Evolutionary conservation across 1,284 basidiomycete species (phyloP), one percentile per base, ranked within the genome.

Genomic region (Cryptococcus deneoformans): DNA sequence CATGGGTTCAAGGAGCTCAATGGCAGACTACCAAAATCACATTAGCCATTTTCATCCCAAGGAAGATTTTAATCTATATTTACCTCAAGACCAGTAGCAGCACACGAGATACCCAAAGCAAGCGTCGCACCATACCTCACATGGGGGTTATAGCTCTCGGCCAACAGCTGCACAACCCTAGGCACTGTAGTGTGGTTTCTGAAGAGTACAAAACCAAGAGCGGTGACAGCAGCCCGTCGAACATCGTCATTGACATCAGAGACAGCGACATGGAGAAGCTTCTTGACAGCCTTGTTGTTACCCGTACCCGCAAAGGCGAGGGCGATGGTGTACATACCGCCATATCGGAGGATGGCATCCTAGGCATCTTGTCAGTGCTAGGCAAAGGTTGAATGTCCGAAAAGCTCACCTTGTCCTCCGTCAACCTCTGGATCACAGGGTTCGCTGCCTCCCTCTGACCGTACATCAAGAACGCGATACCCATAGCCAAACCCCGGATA

Each of bases 111-210:
- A 68, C 93, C 93, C 11, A 97, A 82, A 35, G 93, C 93, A 45
- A 98, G 83, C 3, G 94, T 95, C 37, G 93, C 93, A 67, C 93
- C 93, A 67, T 93, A 96, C 45, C 94, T 85, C 35, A 98, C 93
- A 72, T 96, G 92, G n/a, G 94, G 93, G 73, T 97, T 98, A 78
- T 97, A 98, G 71, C 92, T 95, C 81, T 98, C 94, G 64, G 90
- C 92, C 55, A 98, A 80, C 12, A 98, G 84, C 76, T 97, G 93
- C 4, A 98, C 93, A 54, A 97, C 90, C 54, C 94, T 83, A 14
- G 94, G 94, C 1, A 98, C 92, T 79, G 95, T 91, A 10, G 85
- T 84, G 20, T 94, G 92, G 74, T 91, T 95, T 80, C 95, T 92
- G 84, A 94, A 97, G 37, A 98, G 83, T 55, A 98, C 81, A 80